A percentile compares a stretch with the other conserved stretches of the same genome.
phyloP scores from a whole-genome alignment of 805 yeast genomes.

The Candida nanaspora region DNA sequence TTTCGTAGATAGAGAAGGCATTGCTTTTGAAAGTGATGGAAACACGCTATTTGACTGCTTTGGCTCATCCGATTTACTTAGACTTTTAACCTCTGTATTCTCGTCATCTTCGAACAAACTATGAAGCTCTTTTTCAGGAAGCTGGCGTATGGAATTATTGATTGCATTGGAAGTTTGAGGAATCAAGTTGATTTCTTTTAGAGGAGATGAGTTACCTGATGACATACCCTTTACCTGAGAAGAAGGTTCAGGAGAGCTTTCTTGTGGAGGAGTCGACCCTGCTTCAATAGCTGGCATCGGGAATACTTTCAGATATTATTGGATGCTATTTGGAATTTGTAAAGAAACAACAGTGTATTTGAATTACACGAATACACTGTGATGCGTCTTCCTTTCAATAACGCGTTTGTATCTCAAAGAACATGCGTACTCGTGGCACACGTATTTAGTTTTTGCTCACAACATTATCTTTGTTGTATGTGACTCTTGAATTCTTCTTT shows the following conservation, averaged over 20 bases:
- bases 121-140: not conserved
- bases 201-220: conserved; percentile 8
- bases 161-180: too few species aligned
- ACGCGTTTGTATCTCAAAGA: too few species aligned
- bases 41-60: not conserved
- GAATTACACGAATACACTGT: too few species aligned
- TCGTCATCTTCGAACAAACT: conserved; percentile 4
- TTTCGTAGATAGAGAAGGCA: not conserved
- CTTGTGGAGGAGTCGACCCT: conserved; percentile 4
- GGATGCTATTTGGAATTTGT: too few species aligned
- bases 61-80: not conserved
- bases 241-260: conserved; percentile 13
- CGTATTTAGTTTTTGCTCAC: too few species aligned
- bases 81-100: not conserved
- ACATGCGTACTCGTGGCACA: too few species aligned
- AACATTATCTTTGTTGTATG: too few species aligned
- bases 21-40: not conserved
- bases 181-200: conserved; percentile 1
- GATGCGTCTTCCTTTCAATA: too few species aligned
- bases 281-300: conserved; percentile 6
- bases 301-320: too few species aligned
- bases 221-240: conserved; percentile 10
- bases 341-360: too few species aligned
- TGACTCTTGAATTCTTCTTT: too few species aligned
- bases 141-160: too few species aligned